Conservation (phyloP, 192 early-diverging fungal species). For the Backusella liffmaniae region DNA sequence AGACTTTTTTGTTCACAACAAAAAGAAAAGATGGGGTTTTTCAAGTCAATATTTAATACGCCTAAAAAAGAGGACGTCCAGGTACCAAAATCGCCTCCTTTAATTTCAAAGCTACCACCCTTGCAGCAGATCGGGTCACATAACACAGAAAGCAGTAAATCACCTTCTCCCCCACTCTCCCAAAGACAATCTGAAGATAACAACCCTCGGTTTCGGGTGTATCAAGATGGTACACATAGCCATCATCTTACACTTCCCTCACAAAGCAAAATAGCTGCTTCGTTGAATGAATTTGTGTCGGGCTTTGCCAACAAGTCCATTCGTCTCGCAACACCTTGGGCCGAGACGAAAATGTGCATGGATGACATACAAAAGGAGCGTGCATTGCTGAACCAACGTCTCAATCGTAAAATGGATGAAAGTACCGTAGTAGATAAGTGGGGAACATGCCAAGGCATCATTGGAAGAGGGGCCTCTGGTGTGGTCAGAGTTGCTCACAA, state of each 20-base stretch:
- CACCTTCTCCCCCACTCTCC: background rate
- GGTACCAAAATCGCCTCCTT: background rate
- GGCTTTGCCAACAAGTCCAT: slow-evolving; percentile 15
- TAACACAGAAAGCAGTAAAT: slow-evolving; percentile 1
- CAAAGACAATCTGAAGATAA: background rate
- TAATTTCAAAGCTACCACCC: background rate
- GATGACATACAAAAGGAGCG: background rate
- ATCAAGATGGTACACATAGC: slow-evolving; percentile 18
- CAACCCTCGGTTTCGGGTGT: slow-evolving; percentile 18
- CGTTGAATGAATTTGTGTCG: slow-evolving; percentile 15
- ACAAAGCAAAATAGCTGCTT: slow-evolving; percentile 11
- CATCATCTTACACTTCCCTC: slow-evolving; percentile 17
- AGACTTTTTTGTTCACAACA: background rate
- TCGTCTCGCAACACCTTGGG: background rate
- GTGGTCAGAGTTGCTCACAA: slow-evolving; percentile 35
- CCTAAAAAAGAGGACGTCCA: background rate
- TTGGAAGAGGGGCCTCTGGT: slow-evolving; percentile 42
- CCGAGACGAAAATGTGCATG: background rate
- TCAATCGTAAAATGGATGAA: background rate
- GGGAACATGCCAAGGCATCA: slow-evolving; percentile 28
- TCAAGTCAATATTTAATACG: slow-evolving; percentile 15
- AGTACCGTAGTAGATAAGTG: slow-evolving; percentile 9
- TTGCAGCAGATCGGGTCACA: background rate
- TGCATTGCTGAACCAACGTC: background rate
- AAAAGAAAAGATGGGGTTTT: slow-evolving; percentile 13